A percentile compares a stretch with the other conserved stretches of the same genome.
Conservation (phyloP, 345 rosid genomes). For the Sisymbrium altissimum region DNA sequence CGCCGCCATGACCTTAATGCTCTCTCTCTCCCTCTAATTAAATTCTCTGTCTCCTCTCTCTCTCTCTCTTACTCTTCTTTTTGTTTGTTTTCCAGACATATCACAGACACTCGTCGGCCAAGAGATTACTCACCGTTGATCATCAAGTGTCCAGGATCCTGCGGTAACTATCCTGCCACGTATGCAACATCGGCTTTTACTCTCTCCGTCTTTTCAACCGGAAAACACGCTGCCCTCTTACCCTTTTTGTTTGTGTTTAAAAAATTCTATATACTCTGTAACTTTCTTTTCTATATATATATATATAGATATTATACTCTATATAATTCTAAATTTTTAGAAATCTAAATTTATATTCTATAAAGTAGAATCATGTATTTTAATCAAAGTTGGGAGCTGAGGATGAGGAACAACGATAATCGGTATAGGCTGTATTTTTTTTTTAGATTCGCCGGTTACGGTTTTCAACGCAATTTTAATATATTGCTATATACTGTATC, state of each 20-base stretch:
- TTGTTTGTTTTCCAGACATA: not conserved
- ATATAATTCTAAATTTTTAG: not conserved
- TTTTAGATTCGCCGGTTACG: not conserved
- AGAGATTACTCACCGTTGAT: constrained; percentile 16
- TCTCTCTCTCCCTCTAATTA: constrained; percentile 14
- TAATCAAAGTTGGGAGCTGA: not conserved
- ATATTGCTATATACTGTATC: not conserved
- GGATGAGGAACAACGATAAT: not conserved
- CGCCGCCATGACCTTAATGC: constrained; percentile 63
- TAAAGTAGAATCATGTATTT: not conserved
- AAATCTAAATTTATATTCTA: too few relatives aligned
- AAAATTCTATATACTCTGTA: not conserved
- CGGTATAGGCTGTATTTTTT: not conserved
- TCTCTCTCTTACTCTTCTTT: not conserved
- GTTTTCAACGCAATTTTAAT: not conserved
- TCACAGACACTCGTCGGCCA: not conserved
- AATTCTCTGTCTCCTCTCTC: constrained; percentile 18
- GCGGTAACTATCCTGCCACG: constrained; percentile 11
- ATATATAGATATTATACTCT: not conserved
- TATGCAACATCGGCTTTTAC: not conserved
- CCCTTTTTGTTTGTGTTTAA: not conserved
- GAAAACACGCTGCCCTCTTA: constrained; percentile 27
- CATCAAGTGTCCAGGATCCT: not conserved
- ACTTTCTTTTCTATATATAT: not conserved
- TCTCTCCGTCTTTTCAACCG: constrained; percentile 22